Evolutionary conservation across 2,329 filamentous ascomycete species (phyloP), one percentile per base, ranked within the genome.

Genomic region (Plenodomus tracheiphilus): DNA sequence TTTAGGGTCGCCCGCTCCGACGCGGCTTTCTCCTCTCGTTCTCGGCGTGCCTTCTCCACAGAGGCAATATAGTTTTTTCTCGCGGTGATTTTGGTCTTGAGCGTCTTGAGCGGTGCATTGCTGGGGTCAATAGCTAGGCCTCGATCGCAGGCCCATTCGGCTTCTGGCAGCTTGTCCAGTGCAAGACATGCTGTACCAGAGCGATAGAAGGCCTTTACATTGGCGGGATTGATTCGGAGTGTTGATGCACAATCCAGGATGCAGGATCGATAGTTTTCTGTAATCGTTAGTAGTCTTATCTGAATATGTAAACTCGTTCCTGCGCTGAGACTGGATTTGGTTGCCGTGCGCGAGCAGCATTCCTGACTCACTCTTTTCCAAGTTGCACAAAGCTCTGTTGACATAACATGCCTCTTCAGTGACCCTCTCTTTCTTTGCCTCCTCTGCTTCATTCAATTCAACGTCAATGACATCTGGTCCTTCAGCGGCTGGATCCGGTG

Each of bases 151-250:
- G 90, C 85, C 70, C 96, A 91, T 58, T 86, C 81, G 2, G 94
- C 92, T 75, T 97, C 91, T 18, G 76, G 72, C 47, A 95, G 77
- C 65, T 90, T 90, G 69, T 89, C 87, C 15, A 97, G 83, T 1
- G 86, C 84, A 20, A 96, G 77, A 47, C 96, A 82, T 3, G 94
- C 93, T 51, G 81, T 80, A 2, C 88, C 84, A 46, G 88, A 91
- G 54, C 94, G 88, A 74, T 95, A 99, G 75, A 86, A 91, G 1
- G 94, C 93, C 76, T 99, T 99, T 65, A 95, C 72, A 71, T 96
- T 97, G 42, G 71, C 72, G 2, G 86, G 81, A 73, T 97, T 95
- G 49, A 97, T 78, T 34, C 85, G 83, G 51, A 99, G 80, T 1
- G 89, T 87, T 7, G 84, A 80, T 2, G 87, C 88, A 72, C 92